Evolutionary conservation across 805 yeast genomes (phyloP), one percentile per base, ranked within the genome.

Genomic region (Komagataella kurtzmanii): DNA sequence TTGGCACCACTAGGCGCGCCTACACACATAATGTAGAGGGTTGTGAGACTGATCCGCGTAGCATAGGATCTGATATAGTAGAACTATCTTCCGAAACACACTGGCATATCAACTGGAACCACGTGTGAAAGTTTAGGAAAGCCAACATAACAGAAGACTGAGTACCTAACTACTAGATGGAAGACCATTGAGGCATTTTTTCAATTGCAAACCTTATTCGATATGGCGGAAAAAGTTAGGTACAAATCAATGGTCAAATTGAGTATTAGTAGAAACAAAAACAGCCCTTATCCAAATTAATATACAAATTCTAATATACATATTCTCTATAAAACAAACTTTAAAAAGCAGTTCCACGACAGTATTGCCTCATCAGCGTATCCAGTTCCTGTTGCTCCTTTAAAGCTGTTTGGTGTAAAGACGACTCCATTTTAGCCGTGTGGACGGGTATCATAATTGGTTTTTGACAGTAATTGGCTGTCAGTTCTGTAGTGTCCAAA

Each of bases 371-470:
- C 57, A 66, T 63, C 44, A 65, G 54, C 30, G 59, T 59, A 51
- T 59, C 62, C 47, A 66, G 58, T 54, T 66, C 65, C 53, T 60
- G 63, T 50, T 66, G 68, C 55, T 66, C 70, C 24, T 57, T 60
- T 46, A 56, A 54, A n/a, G 69, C 68, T 44, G 60, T 67, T 6
- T 63, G 57, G 51, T 66, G 66, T 47, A 66, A 59, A 57, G 47
- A 55, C 56, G 44, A 63, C 53, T 17, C 64, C 55, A 45, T 30
- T 30, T 30, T 30, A 8, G 40, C 40, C 14, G n/a, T 10, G 40
- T 7, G 40, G 10, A 30, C n/a, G 4, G 40, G 40, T 2, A 30
- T 30, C 40, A 30, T 30, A 8, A 30, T 5, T 6, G 40, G 40
- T 8, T 30, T 30, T 3, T 30, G 40, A 5, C 54, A 57, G 50